Conservation (phyloP, 2,329 filamentous ascomycete species). For the Fusarium hostae region DNA sequence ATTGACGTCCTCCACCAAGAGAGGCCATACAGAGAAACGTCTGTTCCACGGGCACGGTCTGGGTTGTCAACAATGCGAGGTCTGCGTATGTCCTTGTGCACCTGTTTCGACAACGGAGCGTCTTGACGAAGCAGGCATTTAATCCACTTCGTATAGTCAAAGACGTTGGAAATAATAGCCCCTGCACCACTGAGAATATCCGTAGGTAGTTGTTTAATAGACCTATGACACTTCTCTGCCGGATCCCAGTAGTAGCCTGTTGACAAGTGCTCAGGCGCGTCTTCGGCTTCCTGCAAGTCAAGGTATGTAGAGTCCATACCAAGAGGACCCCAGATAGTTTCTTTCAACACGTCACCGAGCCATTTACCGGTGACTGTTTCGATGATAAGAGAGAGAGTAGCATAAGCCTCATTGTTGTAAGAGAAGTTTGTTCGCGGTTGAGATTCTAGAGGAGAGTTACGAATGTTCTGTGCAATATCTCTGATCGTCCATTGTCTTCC, state of each 20-base stretch:
- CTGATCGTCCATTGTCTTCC: conserved; percentile 47
- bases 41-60: conserved; percentile 12
- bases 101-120: conserved; percentile 37
- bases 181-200: conserved; percentile 53
- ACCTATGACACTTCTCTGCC: conserved; percentile 31
- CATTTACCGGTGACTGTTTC: conserved; percentile 53
- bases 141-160: conserved; percentile 65
- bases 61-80: conserved; percentile 48
- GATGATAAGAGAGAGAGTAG: conserved; percentile 57
- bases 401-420: conserved; percentile 65
- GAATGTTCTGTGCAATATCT: conserved; percentile 56
- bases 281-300: conserved; percentile 42
- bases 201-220: conserved; percentile 42
- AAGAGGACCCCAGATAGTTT: conserved; percentile 58
- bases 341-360: conserved; percentile 55
- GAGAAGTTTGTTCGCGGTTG: conserved; percentile 58
- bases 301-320: conserved; percentile 58
- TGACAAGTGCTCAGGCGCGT: conserved; percentile 49
- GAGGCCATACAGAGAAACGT: conserved; percentile 44
- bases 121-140: conserved; percentile 55
- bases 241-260: conserved; percentile 56
- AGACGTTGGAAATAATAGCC: conserved; percentile 57
- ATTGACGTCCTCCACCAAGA: conserved; percentile 47
- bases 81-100: conserved; percentile 46
- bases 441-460: conserved; percentile 56